These are phyloP conservation scores for Pythium phragmitis DNA, from an alignment of 352 stramenopile genomes.

Conservation along the genomic window DNA sequence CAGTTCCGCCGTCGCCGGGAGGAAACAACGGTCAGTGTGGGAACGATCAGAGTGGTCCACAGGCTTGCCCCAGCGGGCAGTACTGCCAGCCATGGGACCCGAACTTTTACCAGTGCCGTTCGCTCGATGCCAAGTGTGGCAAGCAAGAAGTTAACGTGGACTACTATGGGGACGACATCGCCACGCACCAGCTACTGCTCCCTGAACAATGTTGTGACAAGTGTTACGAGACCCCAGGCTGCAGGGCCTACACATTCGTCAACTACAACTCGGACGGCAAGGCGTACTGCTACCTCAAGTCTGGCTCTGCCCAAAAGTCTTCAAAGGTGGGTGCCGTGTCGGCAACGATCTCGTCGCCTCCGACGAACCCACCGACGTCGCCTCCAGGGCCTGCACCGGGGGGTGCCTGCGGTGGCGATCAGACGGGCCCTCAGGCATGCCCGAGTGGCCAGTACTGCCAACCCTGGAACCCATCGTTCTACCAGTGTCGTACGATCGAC, in stretches of 20 bases:
- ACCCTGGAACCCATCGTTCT: constrained; percentile 9
- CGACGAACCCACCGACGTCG: neutral
- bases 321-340: constrained; percentile 23
- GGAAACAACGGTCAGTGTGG: constrained; percentile 1
- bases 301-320: constrained; percentile 1
- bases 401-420: neutral
- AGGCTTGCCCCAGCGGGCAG: constrained; percentile 20
- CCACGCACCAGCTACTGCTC: constrained; percentile 19
- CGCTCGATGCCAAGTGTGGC: constrained; percentile 30
- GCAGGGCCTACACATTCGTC: constrained; percentile 32
- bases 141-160: constrained; percentile 36
- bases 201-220: constrained; percentile 33
- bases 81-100: constrained; percentile 34
- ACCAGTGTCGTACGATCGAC: constrained; percentile 32
- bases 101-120: constrained; percentile 43
- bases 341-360: constrained; percentile 3
- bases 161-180: constrained; percentile 44
- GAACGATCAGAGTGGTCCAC: constrained; percentile 10
- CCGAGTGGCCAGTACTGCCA: constrained; percentile 9
- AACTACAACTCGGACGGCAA: constrained; percentile 35
- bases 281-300: constrained; percentile 40
- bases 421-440: neutral
- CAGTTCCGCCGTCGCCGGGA: neutral
- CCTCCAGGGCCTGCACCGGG: neutral
- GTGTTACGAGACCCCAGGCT: constrained; percentile 28